These are phyloP conservation scores for Proliferodiscus dingleyae DNA, from an alignment of 2,329 filamentous ascomycete genomes.

Conservation along the genomic window DNA sequence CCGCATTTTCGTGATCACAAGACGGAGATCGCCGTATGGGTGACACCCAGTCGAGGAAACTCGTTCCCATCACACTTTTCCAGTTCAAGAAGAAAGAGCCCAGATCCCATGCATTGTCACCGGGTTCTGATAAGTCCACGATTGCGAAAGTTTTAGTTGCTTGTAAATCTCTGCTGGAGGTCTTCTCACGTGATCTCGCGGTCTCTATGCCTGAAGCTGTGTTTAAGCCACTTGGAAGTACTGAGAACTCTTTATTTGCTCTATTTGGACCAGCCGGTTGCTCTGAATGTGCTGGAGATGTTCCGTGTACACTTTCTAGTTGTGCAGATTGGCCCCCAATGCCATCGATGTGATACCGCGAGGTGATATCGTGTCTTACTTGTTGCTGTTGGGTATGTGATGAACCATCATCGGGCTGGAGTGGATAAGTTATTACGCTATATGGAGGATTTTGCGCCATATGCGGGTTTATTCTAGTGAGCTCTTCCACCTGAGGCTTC, in stretches of 20 bases:
- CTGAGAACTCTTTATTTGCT: too few species aligned
- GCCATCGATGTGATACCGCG: too few species aligned
- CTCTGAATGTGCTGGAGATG: neutral
- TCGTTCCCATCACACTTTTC: slow-evolving; percentile 72
- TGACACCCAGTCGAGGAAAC: slow-evolving; percentile 70
- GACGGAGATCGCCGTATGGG: slow-evolving; percentile 74
- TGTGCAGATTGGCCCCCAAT: neutral
- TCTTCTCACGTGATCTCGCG: neutral
- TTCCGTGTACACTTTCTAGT: neutral
- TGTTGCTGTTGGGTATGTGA: slow-evolving; percentile 5
- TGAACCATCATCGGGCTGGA: slow-evolving; percentile 29
- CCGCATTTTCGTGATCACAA: slow-evolving; percentile 57
- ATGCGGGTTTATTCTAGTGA: slow-evolving; percentile 25
- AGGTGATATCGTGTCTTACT: too few species aligned
- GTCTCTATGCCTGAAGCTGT: neutral
- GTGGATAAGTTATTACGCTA: slow-evolving; percentile 54
- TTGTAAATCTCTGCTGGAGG: slow-evolving; percentile 19
- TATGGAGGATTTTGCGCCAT: slow-evolving; percentile 41
- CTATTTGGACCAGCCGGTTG: neutral
- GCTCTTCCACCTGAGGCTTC: slow-evolving; percentile 38
- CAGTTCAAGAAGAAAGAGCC: slow-evolving; percentile 64
- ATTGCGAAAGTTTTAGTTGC: slow-evolving; percentile 72
- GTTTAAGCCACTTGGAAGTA: too few species aligned
- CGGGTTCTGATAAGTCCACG: slow-evolving; percentile 58
- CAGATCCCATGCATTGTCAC: slow-evolving; percentile 83